These are phyloP conservation scores for Ajuga reptans DNA, from an alignment of 305 asterid genomes.

Conservation along the genomic window DNA sequence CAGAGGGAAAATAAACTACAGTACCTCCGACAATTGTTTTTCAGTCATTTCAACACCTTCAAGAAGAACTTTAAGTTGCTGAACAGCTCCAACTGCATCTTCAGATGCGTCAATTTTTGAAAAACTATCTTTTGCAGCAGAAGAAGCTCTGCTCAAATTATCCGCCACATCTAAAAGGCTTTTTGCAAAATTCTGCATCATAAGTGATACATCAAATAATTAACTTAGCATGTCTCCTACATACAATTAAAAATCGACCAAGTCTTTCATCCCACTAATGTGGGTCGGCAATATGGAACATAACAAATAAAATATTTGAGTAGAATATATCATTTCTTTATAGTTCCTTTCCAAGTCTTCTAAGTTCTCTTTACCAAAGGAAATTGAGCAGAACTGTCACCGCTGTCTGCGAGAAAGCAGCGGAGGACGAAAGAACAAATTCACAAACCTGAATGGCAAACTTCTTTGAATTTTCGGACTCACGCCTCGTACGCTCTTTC, in stretches of 20 bases:
- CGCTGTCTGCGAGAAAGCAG: no score
- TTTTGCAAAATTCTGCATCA: slow-evolving; percentile 69
- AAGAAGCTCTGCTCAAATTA: slow-evolving; percentile 86
- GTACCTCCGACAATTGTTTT: slow-evolving; percentile 85
- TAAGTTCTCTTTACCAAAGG: not conserved
- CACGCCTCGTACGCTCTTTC: slow-evolving; percentile 76
- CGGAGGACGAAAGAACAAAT: not conserved
- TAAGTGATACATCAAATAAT: slow-evolving; percentile 9
- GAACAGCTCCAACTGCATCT: slow-evolving; percentile 64
- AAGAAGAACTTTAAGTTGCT: slow-evolving; percentile 71
- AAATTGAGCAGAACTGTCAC: not conserved
- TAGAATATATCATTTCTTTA: no score
- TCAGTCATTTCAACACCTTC: slow-evolving; percentile 99
- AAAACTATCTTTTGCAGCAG: slow-evolving; percentile 77
- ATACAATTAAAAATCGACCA: not conserved
- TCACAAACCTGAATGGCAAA: slow-evolving; percentile 78
- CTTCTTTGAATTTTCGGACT: slow-evolving; percentile 78
- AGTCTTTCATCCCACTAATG: not conserved
- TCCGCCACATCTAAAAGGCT: slow-evolving; percentile 81
- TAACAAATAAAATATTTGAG: no score
- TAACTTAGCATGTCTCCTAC: slow-evolving; percentile 9
- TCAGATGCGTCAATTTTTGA: slow-evolving; percentile 56
- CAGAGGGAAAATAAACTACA: slow-evolving; percentile 7
- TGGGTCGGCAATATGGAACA: not conserved
- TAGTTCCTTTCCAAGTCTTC: not conserved